Evolutionary conservation across 2,329 filamentous ascomycete species (phyloP), one percentile per base, ranked within the genome.

Genomic region (Botrytis cinerea): DNA sequence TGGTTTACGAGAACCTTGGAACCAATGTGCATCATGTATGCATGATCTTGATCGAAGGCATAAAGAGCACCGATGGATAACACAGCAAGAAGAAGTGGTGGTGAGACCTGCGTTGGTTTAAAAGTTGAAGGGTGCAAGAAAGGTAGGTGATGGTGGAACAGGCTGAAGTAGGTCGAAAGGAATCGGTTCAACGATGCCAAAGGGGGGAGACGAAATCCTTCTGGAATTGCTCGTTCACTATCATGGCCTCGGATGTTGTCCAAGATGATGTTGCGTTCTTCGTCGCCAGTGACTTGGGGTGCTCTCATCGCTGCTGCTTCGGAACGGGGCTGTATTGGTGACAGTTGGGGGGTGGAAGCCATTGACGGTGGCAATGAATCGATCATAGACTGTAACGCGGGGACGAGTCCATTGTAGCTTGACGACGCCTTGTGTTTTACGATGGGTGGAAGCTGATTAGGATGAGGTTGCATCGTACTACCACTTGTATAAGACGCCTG

Each of bases 1-100:
- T 98, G 94, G 81, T 97, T 98, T 79, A 98, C 95, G 28, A 99
- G 88, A 43, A 98, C 93, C 86, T 98, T 99, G 74, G 96, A 97
- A 28, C 95, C 96, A 78, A 98, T 97, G 84, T 99, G 96, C 35
- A 98, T 89, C 87, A 97, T 94, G 82, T 98, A 98, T 0, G 96
- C 96, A 81, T 97, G 93, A 79, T 98, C 95, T 81, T 97, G 94
- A 80, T 98, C 95, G 81, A 98, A 98, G 25, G 95, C 95, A 83
- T 98, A 98, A 32, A 99, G 85, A 16, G 96, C 95, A 79, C 96
- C 96, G 75, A 99, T 98, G 40, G 96, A 98, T 70, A 99, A 86
- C 25, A 98, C 93, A 0, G 95, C 94, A 61, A 98, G 87, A 46
- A 99, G 85, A 14, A 99, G 86, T 32, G 96, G 91, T 20, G 95